Conservation (phyloP, 129 eudicot species). For the Arctium lappa region DNA sequence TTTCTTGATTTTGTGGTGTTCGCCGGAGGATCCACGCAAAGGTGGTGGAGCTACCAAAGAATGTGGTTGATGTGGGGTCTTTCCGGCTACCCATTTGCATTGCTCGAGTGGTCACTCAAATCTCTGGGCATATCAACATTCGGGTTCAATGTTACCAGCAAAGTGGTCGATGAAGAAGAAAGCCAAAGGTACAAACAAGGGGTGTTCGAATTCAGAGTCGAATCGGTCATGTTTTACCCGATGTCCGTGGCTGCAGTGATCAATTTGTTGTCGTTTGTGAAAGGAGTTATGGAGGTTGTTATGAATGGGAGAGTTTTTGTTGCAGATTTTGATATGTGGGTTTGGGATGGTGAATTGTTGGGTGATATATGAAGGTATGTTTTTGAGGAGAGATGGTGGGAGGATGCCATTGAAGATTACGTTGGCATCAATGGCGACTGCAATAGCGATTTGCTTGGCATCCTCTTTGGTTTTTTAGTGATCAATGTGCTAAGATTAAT, state of each 20-base stretch:
- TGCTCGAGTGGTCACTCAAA: slow-evolving; percentile 36
- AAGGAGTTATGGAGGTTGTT: slow-evolving; percentile 15
- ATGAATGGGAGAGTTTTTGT: slow-evolving; percentile 16
- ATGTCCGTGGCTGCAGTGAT: slow-evolving; percentile 33
- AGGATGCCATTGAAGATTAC: slow-evolving; percentile 53
- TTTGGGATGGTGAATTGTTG: slow-evolving; percentile 53
- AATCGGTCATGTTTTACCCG: slow-evolving; percentile 46
- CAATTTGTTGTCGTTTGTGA: slow-evolving; percentile 23
- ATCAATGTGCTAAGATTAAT: too few species aligned
- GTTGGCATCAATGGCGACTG: slow-evolving; percentile 21
- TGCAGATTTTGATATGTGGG: slow-evolving; percentile 53
- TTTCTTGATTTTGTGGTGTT: slow-evolving; percentile 40
- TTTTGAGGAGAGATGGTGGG: slow-evolving; percentile 55
- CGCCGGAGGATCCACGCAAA: slow-evolving; percentile 28
- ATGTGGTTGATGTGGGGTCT: slow-evolving; percentile 55
- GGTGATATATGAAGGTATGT: slow-evolving; percentile 59
- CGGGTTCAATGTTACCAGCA: slow-evolving; percentile 56
- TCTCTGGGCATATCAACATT: slow-evolving; percentile 28
- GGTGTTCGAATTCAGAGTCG: slow-evolving; percentile 50
- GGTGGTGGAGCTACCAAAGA: slow-evolving; percentile 72
- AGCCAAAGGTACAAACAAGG: slow-evolving; percentile 47
- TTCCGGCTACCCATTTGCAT: slow-evolving; percentile 37
- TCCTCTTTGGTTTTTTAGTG: neutral
- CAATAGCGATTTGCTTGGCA: slow-evolving; percentile 3
- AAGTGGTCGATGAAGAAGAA: slow-evolving; percentile 44